Base-by-base conservation (phyloP, 805 yeast genomes). In the Wickerhamiella dianesei region DNA sequence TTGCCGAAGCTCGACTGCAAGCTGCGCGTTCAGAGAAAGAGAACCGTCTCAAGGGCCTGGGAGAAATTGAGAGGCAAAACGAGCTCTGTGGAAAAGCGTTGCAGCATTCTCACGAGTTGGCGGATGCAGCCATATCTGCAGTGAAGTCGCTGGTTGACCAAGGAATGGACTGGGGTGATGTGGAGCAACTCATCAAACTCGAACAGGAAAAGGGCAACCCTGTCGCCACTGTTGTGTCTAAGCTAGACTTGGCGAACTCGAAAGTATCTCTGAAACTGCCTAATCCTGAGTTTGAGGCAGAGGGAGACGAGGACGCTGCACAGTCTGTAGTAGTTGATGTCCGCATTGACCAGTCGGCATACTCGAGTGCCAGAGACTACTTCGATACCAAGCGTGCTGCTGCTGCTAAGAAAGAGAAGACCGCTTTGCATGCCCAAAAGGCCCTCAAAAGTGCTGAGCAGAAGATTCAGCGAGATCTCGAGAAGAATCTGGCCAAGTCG, bases 131-230 rank as follows among this genome's bases (percentile, higher is more conserved):
- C 43, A 80, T 75, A 49, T 62, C 59, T 5, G 79, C 82, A 2
- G 82, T 89, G 3, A 81, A 79, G 49, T 66, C 69, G 1, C 64
- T 86, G 46, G 51, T 87, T 3, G 79, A 80, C 47, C 92, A 84
- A 58, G 88, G 84, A 52, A 84, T 86, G 85, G 96, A 89, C 60
- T 89, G 98, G 98, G 74, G 75, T 40, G 81, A 85, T 50, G 88
- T 88, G 51, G 95, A 82, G 59, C 77, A 79, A 51, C 64, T 82
- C 48, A 79, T 89, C 44, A 66, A 72, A 43, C 70, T 77, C 44
- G 95, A 89, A 58, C 79, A 84, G 55, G 63, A 67, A 1, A 74
- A 79, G 54, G 79, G 80, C 1, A 83, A 80, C 55, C 62, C 66
- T 3, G 67, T 79, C 47, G 95, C 96, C 0, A 64, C 67, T 35